phyloP scores from a whole-genome alignment of 2,329 filamentous ascomycete genomes.

The Cercospora janseana region DNA sequence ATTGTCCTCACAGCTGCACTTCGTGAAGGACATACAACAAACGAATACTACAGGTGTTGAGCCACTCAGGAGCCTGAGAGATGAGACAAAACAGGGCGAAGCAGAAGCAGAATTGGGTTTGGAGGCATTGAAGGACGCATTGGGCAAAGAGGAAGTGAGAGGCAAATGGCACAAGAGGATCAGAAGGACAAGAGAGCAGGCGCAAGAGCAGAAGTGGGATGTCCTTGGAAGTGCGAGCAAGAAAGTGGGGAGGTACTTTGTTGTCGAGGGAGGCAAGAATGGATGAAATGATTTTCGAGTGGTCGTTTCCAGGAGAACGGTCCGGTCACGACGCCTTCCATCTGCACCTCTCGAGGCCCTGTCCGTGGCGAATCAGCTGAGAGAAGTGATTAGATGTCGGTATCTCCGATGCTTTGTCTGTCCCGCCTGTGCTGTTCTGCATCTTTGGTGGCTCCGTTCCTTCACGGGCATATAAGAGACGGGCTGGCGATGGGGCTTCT shows the following conservation, averaged over 20 bases:
- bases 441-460: no score
- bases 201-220: conserved; percentile 65
- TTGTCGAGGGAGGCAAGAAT: conserved; percentile 63
- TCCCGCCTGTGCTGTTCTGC: no score
- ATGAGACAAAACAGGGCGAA: conserved; percentile 64
- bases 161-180: conserved; percentile 56
- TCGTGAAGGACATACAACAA: conserved; percentile 80
- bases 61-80: conserved; percentile 75
- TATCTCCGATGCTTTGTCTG: no score
- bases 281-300: conserved; percentile 19
- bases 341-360: background rate
- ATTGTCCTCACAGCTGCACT: conserved; percentile 78
- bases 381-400: no score
- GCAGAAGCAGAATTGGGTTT: conserved; percentile 60
- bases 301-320: background rate
- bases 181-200: conserved; percentile 48
- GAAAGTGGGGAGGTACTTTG: conserved; percentile 70
- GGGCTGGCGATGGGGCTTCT: no score
- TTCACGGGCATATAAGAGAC: no score
- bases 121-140: conserved; percentile 54
- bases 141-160: conserved; percentile 60
- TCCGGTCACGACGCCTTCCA: background rate
- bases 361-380: no score
- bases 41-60: conserved; percentile 71
- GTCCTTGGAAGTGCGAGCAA: conserved; percentile 64